Conservation (phyloP, 2,329 filamentous ascomycete genomes). For the Cladosporium sp. region DNA sequence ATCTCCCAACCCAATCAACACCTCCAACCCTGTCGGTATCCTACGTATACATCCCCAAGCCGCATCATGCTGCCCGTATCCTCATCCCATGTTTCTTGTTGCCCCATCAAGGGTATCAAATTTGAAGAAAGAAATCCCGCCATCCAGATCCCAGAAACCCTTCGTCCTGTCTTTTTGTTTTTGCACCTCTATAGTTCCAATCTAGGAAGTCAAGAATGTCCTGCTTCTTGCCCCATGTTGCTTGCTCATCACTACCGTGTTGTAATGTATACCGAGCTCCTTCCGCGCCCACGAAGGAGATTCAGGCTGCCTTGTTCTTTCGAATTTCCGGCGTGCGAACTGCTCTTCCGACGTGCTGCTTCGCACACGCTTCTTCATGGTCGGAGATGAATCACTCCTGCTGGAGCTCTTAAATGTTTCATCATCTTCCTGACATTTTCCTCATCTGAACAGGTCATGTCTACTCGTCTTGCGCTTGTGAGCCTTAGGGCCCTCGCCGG, state of each 20-base stretch:
- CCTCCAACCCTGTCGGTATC: neutral
- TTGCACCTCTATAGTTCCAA: neutral
- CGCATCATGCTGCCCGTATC: neutral
- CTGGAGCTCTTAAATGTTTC: neutral
- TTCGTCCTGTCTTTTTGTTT: neutral
- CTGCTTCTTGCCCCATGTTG: neutral
- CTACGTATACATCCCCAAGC: neutral
- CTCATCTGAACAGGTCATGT: slow-evolving; percentile 38
- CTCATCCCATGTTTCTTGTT: slow-evolving; percentile 1
- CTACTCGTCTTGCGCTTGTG: slow-evolving; percentile 34
- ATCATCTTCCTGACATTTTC: neutral
- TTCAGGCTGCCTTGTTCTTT: neutral
- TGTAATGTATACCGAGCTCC: neutral
- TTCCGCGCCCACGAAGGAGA: neutral
- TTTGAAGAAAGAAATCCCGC: neutral
- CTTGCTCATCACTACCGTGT: neutral
- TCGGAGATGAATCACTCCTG: neutral
- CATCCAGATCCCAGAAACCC: neutral
- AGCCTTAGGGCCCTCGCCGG: slow-evolving; percentile 16
- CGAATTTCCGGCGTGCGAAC: neutral
- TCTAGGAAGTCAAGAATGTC: neutral
- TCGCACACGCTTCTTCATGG: neutral
- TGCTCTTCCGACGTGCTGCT: neutral
- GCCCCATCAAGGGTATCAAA: slow-evolving; percentile 10
- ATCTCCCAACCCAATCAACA: neutral